These are phyloP conservation scores for Reticulascus tulasneorum DNA, from an alignment of 2,329 filamentous ascomycete species.

Conservation along the genomic window DNA sequence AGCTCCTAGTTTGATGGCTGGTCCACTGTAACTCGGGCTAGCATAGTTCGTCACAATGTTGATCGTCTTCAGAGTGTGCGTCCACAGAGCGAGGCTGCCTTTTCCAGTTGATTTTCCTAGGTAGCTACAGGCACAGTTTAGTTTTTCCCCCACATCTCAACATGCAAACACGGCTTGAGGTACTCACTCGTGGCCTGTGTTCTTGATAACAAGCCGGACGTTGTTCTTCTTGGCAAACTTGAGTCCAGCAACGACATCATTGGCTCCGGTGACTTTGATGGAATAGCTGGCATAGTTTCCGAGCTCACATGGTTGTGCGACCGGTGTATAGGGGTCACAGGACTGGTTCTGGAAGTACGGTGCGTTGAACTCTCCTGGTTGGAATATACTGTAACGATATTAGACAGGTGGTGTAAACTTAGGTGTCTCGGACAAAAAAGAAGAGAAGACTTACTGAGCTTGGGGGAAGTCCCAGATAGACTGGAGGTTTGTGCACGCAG, in stretches of 20 bases:
- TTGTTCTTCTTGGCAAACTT: conserved; percentile 33
- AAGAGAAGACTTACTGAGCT: conserved; percentile 6
- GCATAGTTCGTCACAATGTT: conserved; percentile 5
- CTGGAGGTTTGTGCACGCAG: conserved; percentile 9
- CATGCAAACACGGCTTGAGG: too few relatives aligned
- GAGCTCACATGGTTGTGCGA: conserved; percentile 30
- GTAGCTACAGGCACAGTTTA: too few relatives aligned
- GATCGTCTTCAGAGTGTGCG: conserved; percentile 28
- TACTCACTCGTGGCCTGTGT: conserved; percentile 45
- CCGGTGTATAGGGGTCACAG: conserved; percentile 22
- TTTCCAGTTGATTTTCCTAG: conserved; percentile 31
- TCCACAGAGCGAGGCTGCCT: conserved; percentile 33
- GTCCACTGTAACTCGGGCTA: conserved; percentile 38
- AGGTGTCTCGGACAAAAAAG: too few relatives aligned
- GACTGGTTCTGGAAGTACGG: conserved; percentile 23
- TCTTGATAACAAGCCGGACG: conserved; percentile 33
- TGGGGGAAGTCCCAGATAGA: conserved; percentile 10
- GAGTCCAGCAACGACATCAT: conserved; percentile 29
- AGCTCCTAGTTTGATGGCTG: conserved; percentile 48
- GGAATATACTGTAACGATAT: neutral
- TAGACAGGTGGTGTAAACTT: neutral
- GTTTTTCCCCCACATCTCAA: too few relatives aligned
- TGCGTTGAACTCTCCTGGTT: conserved; percentile 16
- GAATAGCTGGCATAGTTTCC: conserved; percentile 27
- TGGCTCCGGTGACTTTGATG: conserved; percentile 17